Evolutionary conservation across 2,329 filamentous ascomycete genomes (phyloP).

Genomic region (Domatiomyces globalis): DNA sequence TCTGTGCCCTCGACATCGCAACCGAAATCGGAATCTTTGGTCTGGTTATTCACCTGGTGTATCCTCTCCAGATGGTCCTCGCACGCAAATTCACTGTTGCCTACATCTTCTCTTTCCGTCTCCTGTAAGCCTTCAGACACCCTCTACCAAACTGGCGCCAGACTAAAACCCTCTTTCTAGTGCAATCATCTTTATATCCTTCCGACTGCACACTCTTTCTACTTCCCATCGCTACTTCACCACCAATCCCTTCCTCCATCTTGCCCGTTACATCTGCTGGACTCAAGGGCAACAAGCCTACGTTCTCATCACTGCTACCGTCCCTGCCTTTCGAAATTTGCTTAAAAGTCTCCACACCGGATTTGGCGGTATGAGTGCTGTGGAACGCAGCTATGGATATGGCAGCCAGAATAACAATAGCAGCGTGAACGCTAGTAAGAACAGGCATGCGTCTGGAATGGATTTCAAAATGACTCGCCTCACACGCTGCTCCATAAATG

Average conservation of each 20-base stretch:
- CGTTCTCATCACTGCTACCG: conserved; percentile 25
- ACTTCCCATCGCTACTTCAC: conserved; percentile 16
- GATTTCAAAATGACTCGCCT: conserved; percentile 6
- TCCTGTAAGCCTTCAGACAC: conserved; percentile 22
- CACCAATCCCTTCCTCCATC: conserved; percentile 24
- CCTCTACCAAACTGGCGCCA: neutral
- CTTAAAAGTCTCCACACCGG: conserved; percentile 18
- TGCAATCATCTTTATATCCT: conserved; percentile 24
- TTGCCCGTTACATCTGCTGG: conserved; percentile 24
- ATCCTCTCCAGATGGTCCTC: conserved; percentile 23
- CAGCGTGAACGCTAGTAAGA: neutral
- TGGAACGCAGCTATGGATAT: conserved; percentile 8
- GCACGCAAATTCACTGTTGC: conserved; percentile 24
- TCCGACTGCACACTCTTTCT: conserved; percentile 25
- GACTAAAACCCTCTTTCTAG: conserved; percentile 15
- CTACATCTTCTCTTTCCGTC: conserved; percentile 24
- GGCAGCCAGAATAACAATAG: neutral
- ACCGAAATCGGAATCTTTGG: conserved; percentile 24
- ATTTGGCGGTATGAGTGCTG: conserved; percentile 10
- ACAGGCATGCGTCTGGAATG: neutral
- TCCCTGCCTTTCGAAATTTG: conserved; percentile 26
- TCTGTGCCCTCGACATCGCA: conserved; percentile 24
- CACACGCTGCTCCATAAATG: conserved; percentile 5
- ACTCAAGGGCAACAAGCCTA: conserved; percentile 25
- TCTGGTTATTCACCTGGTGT: conserved; percentile 21